A percentile compares a stretch with the other conserved stretches of the same genome.
These are phyloP conservation scores for Fusarium palustre DNA, from an alignment of 2,329 filamentous ascomycete species.

Conservation along the genomic window DNA sequence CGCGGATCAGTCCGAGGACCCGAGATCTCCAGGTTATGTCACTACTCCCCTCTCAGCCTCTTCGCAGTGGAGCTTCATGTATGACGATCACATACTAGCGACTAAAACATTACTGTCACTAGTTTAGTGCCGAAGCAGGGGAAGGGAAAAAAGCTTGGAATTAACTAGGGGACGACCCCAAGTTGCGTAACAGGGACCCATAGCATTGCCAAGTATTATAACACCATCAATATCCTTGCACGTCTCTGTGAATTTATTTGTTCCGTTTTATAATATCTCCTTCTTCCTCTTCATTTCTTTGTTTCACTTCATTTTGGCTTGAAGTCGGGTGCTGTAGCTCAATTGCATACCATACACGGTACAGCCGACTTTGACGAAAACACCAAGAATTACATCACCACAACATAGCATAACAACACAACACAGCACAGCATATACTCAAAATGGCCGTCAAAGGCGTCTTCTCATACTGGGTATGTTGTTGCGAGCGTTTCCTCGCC, in stretches of 20 bases:
- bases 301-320: neutral
- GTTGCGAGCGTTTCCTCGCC: constrained; percentile 94
- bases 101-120: neutral
- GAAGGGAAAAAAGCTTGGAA: constrained; percentile 28
- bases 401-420: neutral
- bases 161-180: neutral
- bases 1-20: constrained; percentile 13
- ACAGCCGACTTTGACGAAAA: neutral
- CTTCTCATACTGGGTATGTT: constrained; percentile 57
- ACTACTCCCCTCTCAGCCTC: constrained; percentile 8
- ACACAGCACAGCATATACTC: neutral
- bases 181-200: constrained; percentile 28
- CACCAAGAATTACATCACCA: neutral
- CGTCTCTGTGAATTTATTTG: neutral
- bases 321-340: constrained; percentile 3
- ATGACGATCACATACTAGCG: constrained; percentile 3
- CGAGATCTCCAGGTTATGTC: constrained; percentile 14
- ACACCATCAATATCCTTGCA: constrained; percentile 1
- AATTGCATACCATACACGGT: neutral
- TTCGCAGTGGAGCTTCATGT: constrained; percentile 16
- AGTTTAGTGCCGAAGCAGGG: neutral
- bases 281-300: neutral
- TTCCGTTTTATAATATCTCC: neutral
- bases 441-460: constrained; percentile 50
- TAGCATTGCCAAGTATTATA: constrained; percentile 24